A percentile compares a stretch with the other conserved stretches of the same genome.
Conservation (phyloP, 257 asterid genomes). For the Gentiana straminea region DNA sequence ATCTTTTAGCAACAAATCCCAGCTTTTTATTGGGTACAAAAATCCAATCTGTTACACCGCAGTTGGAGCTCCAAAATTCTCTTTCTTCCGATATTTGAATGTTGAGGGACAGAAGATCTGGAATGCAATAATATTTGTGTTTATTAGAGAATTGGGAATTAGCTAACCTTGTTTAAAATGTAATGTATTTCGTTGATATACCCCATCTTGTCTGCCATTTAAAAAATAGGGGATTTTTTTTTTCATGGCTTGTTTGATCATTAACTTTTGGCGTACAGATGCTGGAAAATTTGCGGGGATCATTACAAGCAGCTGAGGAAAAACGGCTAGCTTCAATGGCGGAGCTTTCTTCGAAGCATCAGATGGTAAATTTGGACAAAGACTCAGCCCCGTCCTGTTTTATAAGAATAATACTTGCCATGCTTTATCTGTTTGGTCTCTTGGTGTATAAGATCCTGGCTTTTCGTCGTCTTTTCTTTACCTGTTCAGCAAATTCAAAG, state of each 20-base stretch:
- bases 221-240: neutral
- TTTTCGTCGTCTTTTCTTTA: slow-evolving; percentile 11
- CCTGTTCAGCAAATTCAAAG: slow-evolving; percentile 63
- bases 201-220: neutral
- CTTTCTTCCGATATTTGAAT: too few relatives aligned
- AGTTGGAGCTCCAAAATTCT: too few relatives aligned
- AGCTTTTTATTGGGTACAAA: too few relatives aligned
- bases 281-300: slow-evolving; percentile 58
- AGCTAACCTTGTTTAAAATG: neutral
- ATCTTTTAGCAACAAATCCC: too few relatives aligned
- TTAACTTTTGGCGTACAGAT: slow-evolving; percentile 30
- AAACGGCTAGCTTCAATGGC: slow-evolving; percentile 59
- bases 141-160: too few relatives aligned
- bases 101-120: too few relatives aligned
- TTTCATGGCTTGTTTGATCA: slow-evolving; percentile 1
- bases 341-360: slow-evolving; percentile 74
- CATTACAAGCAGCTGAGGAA: slow-evolving; percentile 76
- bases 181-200: neutral
- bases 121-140: too few relatives aligned
- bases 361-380: slow-evolving; percentile 43
- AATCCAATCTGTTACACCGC: too few relatives aligned
- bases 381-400: too few relatives aligned
- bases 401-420: neutral
- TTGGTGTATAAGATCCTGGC: slow-evolving; percentile 1
- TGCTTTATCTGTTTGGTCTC: slow-evolving; percentile 9